These are phyloP conservation scores for Bretschneidera sinensis DNA, from an alignment of 345 rosid species.

Conservation along the genomic window DNA sequence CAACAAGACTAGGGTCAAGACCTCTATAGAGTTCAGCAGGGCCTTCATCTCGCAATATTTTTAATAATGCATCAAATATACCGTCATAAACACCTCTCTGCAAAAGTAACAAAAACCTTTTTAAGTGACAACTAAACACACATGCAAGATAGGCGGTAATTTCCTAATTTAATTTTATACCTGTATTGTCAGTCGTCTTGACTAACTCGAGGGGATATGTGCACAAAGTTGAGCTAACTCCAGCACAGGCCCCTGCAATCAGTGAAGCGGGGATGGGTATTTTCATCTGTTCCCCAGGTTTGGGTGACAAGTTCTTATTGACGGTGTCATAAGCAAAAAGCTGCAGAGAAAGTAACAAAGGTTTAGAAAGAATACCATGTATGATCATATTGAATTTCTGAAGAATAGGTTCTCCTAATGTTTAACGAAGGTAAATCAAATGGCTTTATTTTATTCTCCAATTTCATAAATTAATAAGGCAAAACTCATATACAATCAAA, in stretches of 20 bases:
- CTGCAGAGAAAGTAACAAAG: constrained; percentile 32
- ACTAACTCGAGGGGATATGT: constrained; percentile 90
- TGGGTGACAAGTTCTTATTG: constrained; percentile 65
- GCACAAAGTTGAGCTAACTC: constrained; percentile 87
- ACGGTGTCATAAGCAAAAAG: constrained; percentile 87
- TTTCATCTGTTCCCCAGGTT: constrained; percentile 61
- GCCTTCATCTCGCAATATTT: constrained; percentile 74
- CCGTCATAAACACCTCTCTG: constrained; percentile 85
- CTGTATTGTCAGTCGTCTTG: constrained; percentile 93
- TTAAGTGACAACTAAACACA: too few species aligned
- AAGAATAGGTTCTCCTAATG: neutral
- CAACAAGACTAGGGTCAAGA: constrained; percentile 88
- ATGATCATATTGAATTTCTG: neutral
- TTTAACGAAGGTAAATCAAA: neutral
- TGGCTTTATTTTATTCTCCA: neutral
- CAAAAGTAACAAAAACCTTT: neutral
- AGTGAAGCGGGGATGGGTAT: constrained; percentile 74
- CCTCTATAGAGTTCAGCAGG: constrained; percentile 88
- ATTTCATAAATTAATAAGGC: too few species aligned
- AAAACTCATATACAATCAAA: too few species aligned
- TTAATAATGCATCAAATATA: constrained; percentile 68
- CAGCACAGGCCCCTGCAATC: constrained; percentile 98
- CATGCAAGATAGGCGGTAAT: too few species aligned
- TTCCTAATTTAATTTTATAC: too few species aligned
- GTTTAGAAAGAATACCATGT: too few species aligned